A percentile compares a stretch with the other conserved stretches of the same genome.
These are phyloP conservation scores for Eucalyptus erythrocorys DNA, from an alignment of 345 rosid species.

Conservation along the genomic window DNA sequence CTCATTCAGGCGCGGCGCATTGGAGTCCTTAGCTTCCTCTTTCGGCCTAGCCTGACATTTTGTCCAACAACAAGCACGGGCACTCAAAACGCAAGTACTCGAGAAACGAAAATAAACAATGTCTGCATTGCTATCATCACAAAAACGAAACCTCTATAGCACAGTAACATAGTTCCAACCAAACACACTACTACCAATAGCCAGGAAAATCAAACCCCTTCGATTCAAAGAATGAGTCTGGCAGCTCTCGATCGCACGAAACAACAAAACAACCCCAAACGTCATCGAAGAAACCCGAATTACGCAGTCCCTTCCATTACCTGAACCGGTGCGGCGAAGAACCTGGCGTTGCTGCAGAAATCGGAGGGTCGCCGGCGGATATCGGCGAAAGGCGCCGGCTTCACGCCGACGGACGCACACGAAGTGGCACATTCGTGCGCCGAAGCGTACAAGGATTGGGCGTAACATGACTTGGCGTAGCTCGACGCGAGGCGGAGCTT, in stretches of 20 bases:
- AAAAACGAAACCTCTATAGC: background rate
- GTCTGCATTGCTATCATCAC: background rate
- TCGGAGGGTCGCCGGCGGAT: background rate
- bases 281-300: background rate
- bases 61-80: background rate
- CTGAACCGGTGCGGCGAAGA: constrained; percentile 36
- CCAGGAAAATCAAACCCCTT: background rate
- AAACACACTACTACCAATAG: background rate
- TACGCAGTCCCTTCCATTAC: background rate
- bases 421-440: background rate
- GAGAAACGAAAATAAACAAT: background rate
- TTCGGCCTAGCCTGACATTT: constrained; percentile 16
- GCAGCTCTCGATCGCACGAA: background rate
- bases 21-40: constrained; percentile 12
- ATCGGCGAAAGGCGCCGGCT: background rate
- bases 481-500: constrained; percentile 7
- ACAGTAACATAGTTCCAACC: background rate
- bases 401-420: background rate
- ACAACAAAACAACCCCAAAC: background rate
- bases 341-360: constrained; percentile 24
- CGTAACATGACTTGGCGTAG: constrained; percentile 10
- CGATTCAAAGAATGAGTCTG: background rate
- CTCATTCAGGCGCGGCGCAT: constrained; percentile 25
- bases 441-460: constrained; percentile 5
- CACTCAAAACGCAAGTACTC: background rate